Conservation (phyloP, 345 rosid species). For the Pugionium dolabratum region DNA sequence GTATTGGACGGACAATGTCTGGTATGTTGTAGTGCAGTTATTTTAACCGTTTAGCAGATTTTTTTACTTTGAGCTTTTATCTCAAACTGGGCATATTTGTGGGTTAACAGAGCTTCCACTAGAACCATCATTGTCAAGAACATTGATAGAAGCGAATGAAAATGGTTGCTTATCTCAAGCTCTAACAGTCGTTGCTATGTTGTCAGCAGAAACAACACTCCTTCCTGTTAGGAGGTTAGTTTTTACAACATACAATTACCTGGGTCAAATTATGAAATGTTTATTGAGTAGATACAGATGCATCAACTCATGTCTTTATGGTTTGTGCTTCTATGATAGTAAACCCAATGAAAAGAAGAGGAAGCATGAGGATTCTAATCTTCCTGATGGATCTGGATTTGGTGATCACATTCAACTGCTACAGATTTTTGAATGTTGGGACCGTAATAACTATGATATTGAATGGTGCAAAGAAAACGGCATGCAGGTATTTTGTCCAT, state of each 20-base stretch:
- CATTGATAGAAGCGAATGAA: conserved; percentile 85
- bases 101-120: conserved; percentile 79
- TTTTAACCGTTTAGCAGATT: conserved; percentile 5
- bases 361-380: conserved; percentile 59
- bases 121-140: conserved; percentile 96
- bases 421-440: conserved; percentile 86
- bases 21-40: conserved; percentile 51
- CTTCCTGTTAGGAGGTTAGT: conserved; percentile 73
- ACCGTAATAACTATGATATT: conserved; percentile 59
- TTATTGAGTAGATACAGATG: not conserved
- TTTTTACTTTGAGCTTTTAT: not conserved
- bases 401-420: conserved; percentile 96
- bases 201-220: conserved; percentile 88
- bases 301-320: conserved; percentile 3
- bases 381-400: conserved; percentile 90
- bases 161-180: conserved; percentile 86
- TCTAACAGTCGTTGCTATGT: conserved; percentile 90
- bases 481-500: conserved; percentile 62
- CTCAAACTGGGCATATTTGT: conserved; percentile 27
- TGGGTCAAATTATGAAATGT: conserved; percentile 20
- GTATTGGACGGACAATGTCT: conserved; percentile 82
- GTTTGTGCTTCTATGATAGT: conserved; percentile 44
- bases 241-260: conserved; percentile 19
- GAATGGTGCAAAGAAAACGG: conserved; percentile 78
- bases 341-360: conserved; percentile 76